These are phyloP conservation scores for Penicillium turbatum DNA, from an alignment of 495 filamentous ascomycete species.

Conservation along the genomic window DNA sequence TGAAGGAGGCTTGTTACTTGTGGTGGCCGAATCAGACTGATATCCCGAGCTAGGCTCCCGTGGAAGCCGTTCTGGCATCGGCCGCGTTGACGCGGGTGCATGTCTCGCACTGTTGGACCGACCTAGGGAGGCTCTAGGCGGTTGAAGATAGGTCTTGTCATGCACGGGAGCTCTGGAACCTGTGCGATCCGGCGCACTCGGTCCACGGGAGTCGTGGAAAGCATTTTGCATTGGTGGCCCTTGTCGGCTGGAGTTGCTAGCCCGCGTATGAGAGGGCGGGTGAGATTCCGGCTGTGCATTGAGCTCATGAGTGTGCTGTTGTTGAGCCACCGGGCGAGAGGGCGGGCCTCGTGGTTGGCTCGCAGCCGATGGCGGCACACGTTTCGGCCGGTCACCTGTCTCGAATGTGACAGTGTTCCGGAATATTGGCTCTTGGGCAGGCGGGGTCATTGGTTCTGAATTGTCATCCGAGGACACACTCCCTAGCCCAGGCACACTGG, in stretches of 20 bases:
- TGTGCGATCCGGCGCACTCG: conserved; percentile 2
- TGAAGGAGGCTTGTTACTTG: conserved; percentile 9
- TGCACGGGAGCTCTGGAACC: conserved; percentile 8
- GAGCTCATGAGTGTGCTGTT: background rate
- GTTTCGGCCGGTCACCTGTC: background rate
- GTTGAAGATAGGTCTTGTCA: background rate
- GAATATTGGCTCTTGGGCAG: conserved; percentile 18
- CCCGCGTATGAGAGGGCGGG: background rate
- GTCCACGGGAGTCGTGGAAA: conserved; percentile 1
- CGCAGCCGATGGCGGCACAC: conserved; percentile 6
- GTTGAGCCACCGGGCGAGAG: background rate
- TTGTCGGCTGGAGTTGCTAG: background rate
- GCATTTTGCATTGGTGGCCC: conserved; percentile 1
- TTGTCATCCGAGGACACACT: conserved; percentile 37
- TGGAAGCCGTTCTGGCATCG: background rate
- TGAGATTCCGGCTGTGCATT: background rate
- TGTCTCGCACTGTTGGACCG: conserved; percentile 23
- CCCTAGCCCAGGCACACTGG: conserved; percentile 16
- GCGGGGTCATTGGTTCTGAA: conserved; percentile 34
- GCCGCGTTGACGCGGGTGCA: background rate
- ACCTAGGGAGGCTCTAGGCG: conserved; percentile 3
- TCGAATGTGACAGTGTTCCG: conserved; percentile 11
- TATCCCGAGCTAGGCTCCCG: conserved; percentile 18
- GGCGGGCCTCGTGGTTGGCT: conserved; percentile 12
- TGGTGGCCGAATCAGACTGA: conserved; percentile 26